Base-by-base conservation (phyloP, 2,329 filamentous ascomycete species). In the Diaporthe eres region DNA sequence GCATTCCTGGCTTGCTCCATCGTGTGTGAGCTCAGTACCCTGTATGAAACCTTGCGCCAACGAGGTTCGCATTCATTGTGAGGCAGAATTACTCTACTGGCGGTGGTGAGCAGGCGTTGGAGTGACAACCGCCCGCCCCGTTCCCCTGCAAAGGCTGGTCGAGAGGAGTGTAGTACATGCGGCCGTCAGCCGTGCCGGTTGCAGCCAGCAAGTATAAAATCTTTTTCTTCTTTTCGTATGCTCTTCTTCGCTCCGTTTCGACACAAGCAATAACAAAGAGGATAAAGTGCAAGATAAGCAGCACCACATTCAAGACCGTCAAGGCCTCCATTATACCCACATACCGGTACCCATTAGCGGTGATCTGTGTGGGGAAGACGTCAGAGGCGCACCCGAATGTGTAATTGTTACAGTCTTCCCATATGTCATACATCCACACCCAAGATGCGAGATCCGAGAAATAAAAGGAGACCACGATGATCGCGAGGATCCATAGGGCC, bases 401-500 rank as follows among this genome's bases (percentile, higher is more conserved):
- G 25, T 25, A 25, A 25, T 25, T 25, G 25, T 25, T 25, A 25
- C 25, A 25, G 25, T 25, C 25, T 25, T 25, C 25, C 25, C 25
- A 25, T 25, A 25, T 25, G 25, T 25, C 25, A 25, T 25, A 25
- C 25, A 25, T 25, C 25, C 25, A 25, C 25, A 25, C 25, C 25
- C 25, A 25, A 25, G 25, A 25, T 25, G 25, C 25, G 25, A 25
- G 25, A 25, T 25, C 25, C 25, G 25, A 25, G 25, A 25, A 25
- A 25, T 25, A 25, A 76, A 87, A 72, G 6, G 87, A 82, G n/a
- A 81, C 80, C 3, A 82, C 74, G 12, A 81, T 28, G 49, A 79
- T 61, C n/a, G 81, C 79, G 25, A 79, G 72, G 10, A 87, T 76
- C 83, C 85, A 87, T 73, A 87, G 80, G 76, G 87, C 68, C 2